Evolutionary conservation across 2,329 filamentous ascomycete genomes (phyloP), one percentile per base, ranked within the genome.

Genomic region (Pezicula carpinea): DNA sequence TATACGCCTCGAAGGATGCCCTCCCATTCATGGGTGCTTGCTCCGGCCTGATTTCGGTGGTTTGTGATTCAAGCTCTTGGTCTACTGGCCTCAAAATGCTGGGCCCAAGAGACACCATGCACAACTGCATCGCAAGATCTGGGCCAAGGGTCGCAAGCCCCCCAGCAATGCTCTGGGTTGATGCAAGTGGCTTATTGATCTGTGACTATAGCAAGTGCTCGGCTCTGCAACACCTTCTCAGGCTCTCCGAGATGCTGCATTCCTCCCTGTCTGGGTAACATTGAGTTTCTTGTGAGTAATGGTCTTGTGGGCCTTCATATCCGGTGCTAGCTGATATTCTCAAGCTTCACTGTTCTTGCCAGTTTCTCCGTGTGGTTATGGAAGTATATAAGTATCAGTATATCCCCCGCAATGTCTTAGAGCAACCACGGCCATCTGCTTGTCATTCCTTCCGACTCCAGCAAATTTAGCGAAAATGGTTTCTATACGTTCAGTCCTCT

Each of bases 31-130:
- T 35, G 4, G n/a, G 8, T 15, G 18, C n/a, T 19, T 19, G 21
- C 6, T 29, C n/a, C 38, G 38, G 38, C 38, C 22, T 40, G 38
- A 40, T 40, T 19, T 40, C 38, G 38, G 38, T 23, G 38, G 18
- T 15, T 40, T 40, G 19, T 40, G 38, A 40, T 22, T 19, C 14
- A 15, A 19, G 14, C 19, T 14, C 22, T 22, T 5, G 23, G 19
- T 14, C 15, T n/a, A 8, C 21, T 26, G 22, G 19, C 22, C n/a
- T 40, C 38, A 19, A n/a, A 23, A 15, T 40, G 19, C 22, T 40
- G 18, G 8, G n/a, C 15, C 19, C 38, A 23, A 7, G n/a, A 15
- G 33, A 35, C n/a, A 4, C n/a, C 14, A 19, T 4, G 8, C 26
- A 29, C 26, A 29, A 29, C 6, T 29, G 26, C 8, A 29, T 29